Conservation (phyloP, 192 early-diverging fungal genomes). For the Rhizoclosmatium globosum region DNA sequence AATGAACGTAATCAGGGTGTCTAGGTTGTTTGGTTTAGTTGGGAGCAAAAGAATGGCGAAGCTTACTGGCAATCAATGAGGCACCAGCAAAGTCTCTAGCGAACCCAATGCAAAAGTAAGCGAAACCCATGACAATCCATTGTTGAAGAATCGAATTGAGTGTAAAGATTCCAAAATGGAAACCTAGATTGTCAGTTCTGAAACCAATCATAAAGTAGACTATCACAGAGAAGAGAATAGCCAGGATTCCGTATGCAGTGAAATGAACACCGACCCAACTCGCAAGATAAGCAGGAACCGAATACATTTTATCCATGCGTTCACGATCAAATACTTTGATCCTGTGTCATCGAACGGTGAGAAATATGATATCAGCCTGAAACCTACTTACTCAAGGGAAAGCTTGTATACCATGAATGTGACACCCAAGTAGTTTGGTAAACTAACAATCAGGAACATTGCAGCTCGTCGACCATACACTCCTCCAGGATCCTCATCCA, state of each 20-base stretch:
- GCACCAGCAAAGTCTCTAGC: slow-evolving; percentile 54
- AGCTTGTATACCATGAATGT: slow-evolving; percentile 52
- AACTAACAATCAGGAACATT: slow-evolving; percentile 36
- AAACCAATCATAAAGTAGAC: slow-evolving; percentile 54
- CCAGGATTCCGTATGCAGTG: slow-evolving; percentile 32
- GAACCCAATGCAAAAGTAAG: slow-evolving; percentile 40
- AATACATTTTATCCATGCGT: slow-evolving; percentile 55
- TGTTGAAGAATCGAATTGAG: slow-evolving; percentile 3
- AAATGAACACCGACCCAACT: slow-evolving; percentile 45
- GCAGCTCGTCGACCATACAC: slow-evolving; percentile 38
- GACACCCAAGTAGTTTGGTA: slow-evolving; percentile 49
- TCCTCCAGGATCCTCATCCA: slow-evolving; percentile 41
- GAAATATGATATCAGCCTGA: background rate
- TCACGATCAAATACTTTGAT: slow-evolving; percentile 57
- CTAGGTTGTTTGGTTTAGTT: background rate
- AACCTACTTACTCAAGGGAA: slow-evolving; percentile 40
- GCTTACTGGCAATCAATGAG: slow-evolving; percentile 33
- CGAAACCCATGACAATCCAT: slow-evolving; percentile 1
- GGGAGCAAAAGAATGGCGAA: background rate
- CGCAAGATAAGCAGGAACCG: slow-evolving; percentile 48
- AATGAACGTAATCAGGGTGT: slow-evolving; percentile 41
- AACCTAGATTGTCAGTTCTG: slow-evolving; percentile 43
- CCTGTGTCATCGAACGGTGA: slow-evolving; percentile 1
- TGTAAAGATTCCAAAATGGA: slow-evolving; percentile 41
- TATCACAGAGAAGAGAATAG: slow-evolving; percentile 41